Evolutionary conservation across 345 rosid species (phyloP), one percentile per base, ranked within the genome.

Genomic region (Brassica cretica): DNA sequence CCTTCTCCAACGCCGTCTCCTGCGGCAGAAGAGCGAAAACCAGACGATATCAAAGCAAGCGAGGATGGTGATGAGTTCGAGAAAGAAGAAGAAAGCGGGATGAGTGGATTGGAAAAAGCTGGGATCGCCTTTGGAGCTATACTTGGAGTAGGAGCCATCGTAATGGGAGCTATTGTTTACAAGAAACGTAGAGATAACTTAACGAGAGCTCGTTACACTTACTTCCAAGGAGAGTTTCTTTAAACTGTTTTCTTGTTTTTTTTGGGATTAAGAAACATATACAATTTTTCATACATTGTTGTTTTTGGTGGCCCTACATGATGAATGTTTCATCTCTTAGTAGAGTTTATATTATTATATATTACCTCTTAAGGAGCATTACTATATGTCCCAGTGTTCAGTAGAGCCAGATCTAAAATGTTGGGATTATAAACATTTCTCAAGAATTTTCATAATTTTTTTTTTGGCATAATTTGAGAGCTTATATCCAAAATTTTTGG

Each of bases 321-420:
- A 8, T 8, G 25, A 55, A 18, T 58, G 2, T 58, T 21, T 24
- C 64, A 58, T 73, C 35, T 67, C 61, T 73, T 64, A 24, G 3
- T 64, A 64, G 44, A 64, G 46, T 51, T 64, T 18, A 37, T 16
- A 56, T 71, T 71, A 19, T 19, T 41, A 8, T 39, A 16, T 25
- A 18, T 76, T 84, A 91, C 87, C 94, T 88, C 82, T 93, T 88
- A 78, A 93, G 83, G 58, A 93, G 96, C 97, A 95, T 93, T 44
- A 91, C 98, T 94, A 89, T 94, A 91, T 81, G 85, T 95, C 97
- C 58, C 98, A 93, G 75, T 39, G 46, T 12, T 10, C 0, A 10
- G 29, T 27, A 27, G 29, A 37, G 56, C 19, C 18, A 5, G n/a
- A 46, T 46, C 7, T 46, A 46, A 46, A 14, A 44, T 44, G 12